Evolutionary conservation across 2,329 filamentous ascomycete species (phyloP).

Genomic region (Huntiella moniliformis): DNA sequence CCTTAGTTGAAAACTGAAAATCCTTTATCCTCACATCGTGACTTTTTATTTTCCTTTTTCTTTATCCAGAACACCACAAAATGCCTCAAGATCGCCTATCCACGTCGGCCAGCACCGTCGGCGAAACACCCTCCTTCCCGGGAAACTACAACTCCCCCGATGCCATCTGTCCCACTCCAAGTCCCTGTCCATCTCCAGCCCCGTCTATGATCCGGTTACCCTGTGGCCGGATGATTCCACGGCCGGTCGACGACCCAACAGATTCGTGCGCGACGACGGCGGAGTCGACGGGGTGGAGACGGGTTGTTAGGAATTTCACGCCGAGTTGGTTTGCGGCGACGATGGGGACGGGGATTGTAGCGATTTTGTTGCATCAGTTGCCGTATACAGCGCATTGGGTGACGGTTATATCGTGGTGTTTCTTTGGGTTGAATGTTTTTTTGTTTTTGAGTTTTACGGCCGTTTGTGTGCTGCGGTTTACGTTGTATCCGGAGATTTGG

Average conservation of each 20-base stretch:
- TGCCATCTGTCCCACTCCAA: background rate
- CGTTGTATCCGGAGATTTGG: constrained; percentile 48
- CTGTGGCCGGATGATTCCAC: constrained; percentile 3
- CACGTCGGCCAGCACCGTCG: background rate
- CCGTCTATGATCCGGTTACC: constrained; percentile 2
- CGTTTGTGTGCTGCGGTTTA: constrained; percentile 41
- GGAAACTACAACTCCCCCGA: background rate
- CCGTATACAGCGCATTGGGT: constrained; percentile 41
- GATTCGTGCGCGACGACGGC: background rate
- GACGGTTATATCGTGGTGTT: constrained; percentile 36
- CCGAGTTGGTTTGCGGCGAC: constrained; percentile 42
- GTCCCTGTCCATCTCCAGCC: background rate
- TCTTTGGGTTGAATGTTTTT: constrained; percentile 40
- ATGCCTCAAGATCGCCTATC: background rate
- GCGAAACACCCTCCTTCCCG: too few species aligned
- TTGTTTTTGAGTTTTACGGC: constrained; percentile 36
- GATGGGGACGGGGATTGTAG: constrained; percentile 52
- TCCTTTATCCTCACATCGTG: too few species aligned
- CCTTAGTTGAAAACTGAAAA: too few species aligned
- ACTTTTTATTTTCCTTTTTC: too few species aligned
- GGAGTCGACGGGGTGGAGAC: constrained; percentile 24
- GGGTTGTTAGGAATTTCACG: constrained; percentile 30
- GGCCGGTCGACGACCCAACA: background rate
- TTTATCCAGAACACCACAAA: background rate
- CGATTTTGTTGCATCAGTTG: constrained; percentile 40